A percentile compares a stretch with the other conserved stretches of the same genome.
phyloP scores from a whole-genome alignment of 257 asterid genomes.

The Echites panduratus region DNA sequence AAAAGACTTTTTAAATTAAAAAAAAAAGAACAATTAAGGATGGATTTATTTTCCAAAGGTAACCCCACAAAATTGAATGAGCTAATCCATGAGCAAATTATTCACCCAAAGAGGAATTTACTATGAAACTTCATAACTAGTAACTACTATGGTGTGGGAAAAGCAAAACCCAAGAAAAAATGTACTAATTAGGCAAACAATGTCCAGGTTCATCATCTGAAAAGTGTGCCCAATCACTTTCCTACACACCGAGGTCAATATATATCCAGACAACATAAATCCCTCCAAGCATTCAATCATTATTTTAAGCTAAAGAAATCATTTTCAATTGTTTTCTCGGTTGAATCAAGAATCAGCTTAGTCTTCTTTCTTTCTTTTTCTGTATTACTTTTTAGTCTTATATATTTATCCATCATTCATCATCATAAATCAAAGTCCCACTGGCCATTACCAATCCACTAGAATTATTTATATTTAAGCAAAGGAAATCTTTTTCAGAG shows the following conservation, averaged over 20 bases:
- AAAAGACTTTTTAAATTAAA: no score
- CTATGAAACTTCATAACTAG: neutral
- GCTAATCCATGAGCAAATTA: slow-evolving; percentile 1
- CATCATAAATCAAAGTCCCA: no score
- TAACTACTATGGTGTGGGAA: neutral
- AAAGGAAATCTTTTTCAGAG: neutral
- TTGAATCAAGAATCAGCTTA: slow-evolving; percentile 1
- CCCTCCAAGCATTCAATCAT: slow-evolving; percentile 11
- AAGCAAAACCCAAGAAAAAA: neutral
- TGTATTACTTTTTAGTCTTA: neutral
- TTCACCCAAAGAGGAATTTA: neutral
- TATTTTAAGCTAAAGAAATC: neutral
- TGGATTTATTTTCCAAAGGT: neutral
- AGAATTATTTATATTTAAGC: neutral
- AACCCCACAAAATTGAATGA: neutral
- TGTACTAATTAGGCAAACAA: neutral
- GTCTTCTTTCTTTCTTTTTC: neutral
- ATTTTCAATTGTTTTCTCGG: slow-evolving; percentile 2
- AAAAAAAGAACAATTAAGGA: neutral
- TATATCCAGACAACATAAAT: slow-evolving; percentile 2
- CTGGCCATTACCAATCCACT: neutral
- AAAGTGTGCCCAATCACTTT: neutral
- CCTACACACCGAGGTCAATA: neutral
- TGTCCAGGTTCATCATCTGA: slow-evolving; percentile 70
- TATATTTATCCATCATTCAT: slow-evolving; percentile 21